Conservation (phyloP, 2,329 filamentous ascomycete species). For the Drechslerella dactyloides region DNA sequence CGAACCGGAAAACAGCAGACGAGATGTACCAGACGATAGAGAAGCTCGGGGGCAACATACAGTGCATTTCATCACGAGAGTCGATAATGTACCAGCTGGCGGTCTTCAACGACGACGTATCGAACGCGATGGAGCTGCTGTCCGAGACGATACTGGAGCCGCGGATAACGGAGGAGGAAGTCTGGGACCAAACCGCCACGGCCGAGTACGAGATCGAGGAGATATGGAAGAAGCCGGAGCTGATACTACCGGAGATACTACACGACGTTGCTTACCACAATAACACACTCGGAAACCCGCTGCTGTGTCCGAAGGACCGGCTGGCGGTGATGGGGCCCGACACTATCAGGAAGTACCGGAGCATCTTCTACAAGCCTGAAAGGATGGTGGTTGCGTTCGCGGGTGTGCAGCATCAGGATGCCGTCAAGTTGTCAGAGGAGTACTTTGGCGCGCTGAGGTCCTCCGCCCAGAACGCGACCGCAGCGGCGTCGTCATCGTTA, state of each 20-base stretch:
- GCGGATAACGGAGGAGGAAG: constrained; percentile 81
- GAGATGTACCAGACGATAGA: constrained; percentile 88
- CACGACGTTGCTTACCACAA: constrained; percentile 95
- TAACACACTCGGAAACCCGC: constrained; percentile 91
- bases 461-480: constrained; percentile 55
- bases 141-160: constrained; percentile 94
- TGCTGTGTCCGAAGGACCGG: constrained; percentile 87
- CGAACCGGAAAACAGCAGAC: constrained; percentile 73
- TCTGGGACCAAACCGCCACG: constrained; percentile 83
- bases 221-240: constrained; percentile 96
- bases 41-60: constrained; percentile 89
- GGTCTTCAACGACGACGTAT: constrained; percentile 92
- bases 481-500: constrained; percentile 60
- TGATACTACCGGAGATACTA: constrained; percentile 92
- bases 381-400: constrained; percentile 94
- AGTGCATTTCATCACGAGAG: constrained; percentile 93
- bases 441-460: constrained; percentile 90
- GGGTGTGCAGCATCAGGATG: constrained; percentile 80
- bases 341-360: constrained; percentile 78
- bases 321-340: constrained; percentile 74
- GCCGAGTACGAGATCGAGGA: constrained; percentile 95
- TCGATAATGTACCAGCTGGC: constrained; percentile 99
- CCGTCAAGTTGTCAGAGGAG: constrained; percentile 77
- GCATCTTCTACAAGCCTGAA: constrained; percentile 85
- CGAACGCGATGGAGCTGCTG: constrained; percentile 78